phyloP scores from a whole-genome alignment of 306 rosid species.

The Cucurbita ficifolia region DNA sequence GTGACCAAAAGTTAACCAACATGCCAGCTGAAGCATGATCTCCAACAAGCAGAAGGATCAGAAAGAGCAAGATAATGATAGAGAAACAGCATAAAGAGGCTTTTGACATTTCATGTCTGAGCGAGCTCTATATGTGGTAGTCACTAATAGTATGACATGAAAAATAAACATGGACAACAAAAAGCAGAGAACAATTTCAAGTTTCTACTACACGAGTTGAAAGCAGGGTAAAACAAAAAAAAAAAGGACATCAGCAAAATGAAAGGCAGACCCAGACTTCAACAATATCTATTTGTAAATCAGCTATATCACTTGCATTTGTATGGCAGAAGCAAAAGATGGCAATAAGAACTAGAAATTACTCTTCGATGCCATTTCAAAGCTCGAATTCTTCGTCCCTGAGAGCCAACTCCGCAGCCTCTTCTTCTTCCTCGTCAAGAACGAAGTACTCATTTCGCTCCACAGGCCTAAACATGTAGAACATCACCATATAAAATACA shows the following conservation, averaged over 20 bases:
- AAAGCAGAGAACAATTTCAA: conserved; percentile 4
- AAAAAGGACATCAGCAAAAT: background rate
- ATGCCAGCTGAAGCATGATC: background rate
- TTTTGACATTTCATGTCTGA: conserved; percentile 2
- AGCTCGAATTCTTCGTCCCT: conserved; percentile 48
- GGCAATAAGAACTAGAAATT: background rate
- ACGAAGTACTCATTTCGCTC: conserved; percentile 73
- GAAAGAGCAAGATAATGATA: background rate
- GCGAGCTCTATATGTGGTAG: background rate
- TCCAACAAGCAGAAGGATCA: background rate
- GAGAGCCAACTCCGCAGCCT: conserved; percentile 75
- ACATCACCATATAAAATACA: conserved; percentile 57
- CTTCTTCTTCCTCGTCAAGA: conserved; percentile 92
- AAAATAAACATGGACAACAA: conserved; percentile 3
- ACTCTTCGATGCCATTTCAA: background rate
- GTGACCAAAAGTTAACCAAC: background rate
- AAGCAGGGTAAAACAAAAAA: background rate
- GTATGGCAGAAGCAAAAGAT: conserved; percentile 1
- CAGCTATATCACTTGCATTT: conserved; percentile 7
- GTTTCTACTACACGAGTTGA: conserved; percentile 6
- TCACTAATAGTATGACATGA: conserved; percentile 7
- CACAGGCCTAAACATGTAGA: conserved; percentile 91
- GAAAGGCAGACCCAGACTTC: conserved; percentile 3
- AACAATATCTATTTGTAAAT: conserved; percentile 3
- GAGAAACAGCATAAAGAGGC: background rate